phyloP scores from a whole-genome alignment of 2,329 filamentous ascomycete genomes.

The Trichoderma sp. region DNA sequence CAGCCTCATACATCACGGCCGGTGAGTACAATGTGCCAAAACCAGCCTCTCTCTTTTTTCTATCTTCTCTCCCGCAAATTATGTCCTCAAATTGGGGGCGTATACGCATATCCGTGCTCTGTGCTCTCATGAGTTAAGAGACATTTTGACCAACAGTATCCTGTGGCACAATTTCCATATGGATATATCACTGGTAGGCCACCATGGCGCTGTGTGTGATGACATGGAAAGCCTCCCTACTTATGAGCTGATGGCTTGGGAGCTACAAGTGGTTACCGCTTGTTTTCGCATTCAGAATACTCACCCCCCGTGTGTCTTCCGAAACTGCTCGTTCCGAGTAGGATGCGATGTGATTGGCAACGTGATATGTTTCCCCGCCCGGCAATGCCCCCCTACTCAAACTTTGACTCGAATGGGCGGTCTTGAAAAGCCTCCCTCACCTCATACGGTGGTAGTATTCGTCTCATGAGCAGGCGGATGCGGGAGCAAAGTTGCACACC shows the following conservation, averaged over 20 bases:
- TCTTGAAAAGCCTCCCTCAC: neutral
- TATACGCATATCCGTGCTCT: neutral
- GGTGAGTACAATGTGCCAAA: neutral
- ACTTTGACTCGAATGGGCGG: neutral
- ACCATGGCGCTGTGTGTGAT: neutral
- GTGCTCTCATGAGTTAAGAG: neutral
- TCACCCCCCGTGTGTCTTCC: neutral
- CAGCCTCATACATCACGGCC: neutral
- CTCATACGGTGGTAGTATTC: neutral
- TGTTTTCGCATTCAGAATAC: neutral
- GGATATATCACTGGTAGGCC: neutral
- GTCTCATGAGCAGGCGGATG: neutral
- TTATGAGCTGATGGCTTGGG: conserved; percentile 1
- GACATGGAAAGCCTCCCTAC: neutral
- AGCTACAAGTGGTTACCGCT: neutral
- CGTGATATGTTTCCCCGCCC: neutral
- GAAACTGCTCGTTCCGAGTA: neutral
- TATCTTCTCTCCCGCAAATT: neutral
- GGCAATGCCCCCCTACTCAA: neutral
- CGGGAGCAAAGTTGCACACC: neutral
- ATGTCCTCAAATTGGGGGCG: neutral
- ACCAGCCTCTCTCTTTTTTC: neutral
- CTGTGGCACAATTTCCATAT: neutral
- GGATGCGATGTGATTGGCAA: neutral
- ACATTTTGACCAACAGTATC: neutral